These are phyloP conservation scores for Stropharia rugosoannulata DNA, from an alignment of 768 basidiomycete genomes.

Conservation along the genomic window DNA sequence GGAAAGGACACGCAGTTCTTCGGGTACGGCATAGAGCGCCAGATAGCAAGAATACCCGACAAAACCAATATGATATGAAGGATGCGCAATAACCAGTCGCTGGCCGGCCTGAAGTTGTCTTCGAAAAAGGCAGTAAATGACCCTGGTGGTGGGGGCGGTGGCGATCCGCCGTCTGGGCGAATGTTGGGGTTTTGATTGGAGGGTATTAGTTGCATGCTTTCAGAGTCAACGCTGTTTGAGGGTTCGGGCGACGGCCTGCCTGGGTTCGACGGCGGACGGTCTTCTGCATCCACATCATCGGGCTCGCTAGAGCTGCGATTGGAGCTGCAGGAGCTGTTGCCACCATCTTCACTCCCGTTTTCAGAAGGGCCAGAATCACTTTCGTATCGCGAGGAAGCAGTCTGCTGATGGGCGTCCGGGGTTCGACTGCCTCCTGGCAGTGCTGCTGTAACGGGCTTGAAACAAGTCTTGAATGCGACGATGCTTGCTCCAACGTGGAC, in stretches of 20 bases:
- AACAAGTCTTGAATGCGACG: background rate
- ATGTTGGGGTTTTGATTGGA: background rate
- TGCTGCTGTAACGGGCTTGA: background rate
- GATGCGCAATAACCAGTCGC: background rate
- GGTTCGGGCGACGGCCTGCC: background rate
- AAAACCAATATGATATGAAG: background rate
- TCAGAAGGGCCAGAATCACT: background rate
- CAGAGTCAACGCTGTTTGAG: background rate
- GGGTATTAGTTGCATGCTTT: background rate
- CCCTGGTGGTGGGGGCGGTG: background rate
- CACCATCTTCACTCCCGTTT: background rate
- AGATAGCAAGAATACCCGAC: no score
- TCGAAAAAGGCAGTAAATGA: background rate
- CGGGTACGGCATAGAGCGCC: no score
- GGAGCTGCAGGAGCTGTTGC: background rate
- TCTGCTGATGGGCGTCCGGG: background rate
- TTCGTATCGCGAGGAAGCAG: background rate
- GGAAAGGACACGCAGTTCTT: no score
- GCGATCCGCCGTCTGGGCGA: background rate
- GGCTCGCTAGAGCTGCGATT: background rate
- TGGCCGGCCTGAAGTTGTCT: background rate
- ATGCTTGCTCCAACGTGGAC: background rate
- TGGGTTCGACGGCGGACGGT: background rate
- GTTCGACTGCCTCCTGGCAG: background rate
- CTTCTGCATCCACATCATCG: background rate